These are phyloP conservation scores for Candida suzukii DNA, from an alignment of 805 yeast genomes.

Conservation along the genomic window DNA sequence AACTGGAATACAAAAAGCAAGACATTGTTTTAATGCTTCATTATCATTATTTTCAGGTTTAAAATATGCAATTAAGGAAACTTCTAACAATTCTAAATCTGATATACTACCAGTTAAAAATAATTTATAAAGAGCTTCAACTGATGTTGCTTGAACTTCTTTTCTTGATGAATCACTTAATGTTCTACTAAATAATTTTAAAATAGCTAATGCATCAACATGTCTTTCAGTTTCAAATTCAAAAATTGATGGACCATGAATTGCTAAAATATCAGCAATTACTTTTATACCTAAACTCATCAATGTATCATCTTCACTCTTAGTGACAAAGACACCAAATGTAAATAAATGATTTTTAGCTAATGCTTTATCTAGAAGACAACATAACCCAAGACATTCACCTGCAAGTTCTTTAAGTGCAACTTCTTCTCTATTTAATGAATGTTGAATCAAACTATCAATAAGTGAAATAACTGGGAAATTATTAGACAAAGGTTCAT, in stretches of 20 bases:
- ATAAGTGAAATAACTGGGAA: slow-evolving; percentile 61
- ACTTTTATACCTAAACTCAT: slow-evolving; percentile 59
- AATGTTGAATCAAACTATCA: slow-evolving; percentile 73
- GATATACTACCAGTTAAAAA: slow-evolving; percentile 68
- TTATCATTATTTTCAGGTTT: slow-evolving; percentile 59
- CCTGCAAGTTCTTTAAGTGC: slow-evolving; percentile 60
- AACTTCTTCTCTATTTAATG: slow-evolving; percentile 53
- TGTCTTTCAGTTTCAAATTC: slow-evolving; percentile 45
- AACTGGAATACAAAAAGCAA: slow-evolving; percentile 84
- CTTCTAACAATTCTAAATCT: slow-evolving; percentile 66
- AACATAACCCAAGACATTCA: slow-evolving; percentile 71
- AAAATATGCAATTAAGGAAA: slow-evolving; percentile 67
- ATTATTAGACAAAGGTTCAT: slow-evolving; percentile 58
- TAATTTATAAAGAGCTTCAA: slow-evolving; percentile 81
- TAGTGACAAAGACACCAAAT: slow-evolving; percentile 61
- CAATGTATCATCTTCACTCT: slow-evolving; percentile 50
- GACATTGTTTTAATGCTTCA: slow-evolving; percentile 65
- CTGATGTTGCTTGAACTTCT: slow-evolving; percentile 69
- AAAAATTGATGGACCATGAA: slow-evolving; percentile 65
- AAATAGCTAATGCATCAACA: slow-evolving; percentile 60
- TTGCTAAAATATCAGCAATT: slow-evolving; percentile 70
- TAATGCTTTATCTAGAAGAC: slow-evolving; percentile 58
- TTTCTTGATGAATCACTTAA: slow-evolving; percentile 51
- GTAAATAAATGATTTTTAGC: slow-evolving; percentile 58
- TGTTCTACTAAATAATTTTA: slow-evolving; percentile 62